These are phyloP conservation scores for Hypomyces perniciosus DNA, from an alignment of 2,329 filamentous ascomycete genomes.

Conservation along the genomic window DNA sequence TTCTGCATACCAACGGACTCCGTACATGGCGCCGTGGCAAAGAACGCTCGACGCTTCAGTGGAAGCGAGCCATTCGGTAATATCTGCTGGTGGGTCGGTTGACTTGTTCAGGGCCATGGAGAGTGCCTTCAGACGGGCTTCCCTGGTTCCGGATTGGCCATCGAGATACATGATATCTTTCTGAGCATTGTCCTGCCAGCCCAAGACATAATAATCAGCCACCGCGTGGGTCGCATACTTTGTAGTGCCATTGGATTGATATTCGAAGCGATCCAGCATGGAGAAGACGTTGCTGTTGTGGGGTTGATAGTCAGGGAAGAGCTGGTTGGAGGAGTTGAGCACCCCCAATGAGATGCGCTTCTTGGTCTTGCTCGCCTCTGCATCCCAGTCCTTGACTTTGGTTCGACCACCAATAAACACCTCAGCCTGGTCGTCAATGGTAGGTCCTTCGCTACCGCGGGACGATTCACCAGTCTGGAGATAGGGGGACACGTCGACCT, in stretches of 20 bases:
- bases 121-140: too few relatives aligned
- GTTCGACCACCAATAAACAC: constrained; percentile 34
- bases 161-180: too few relatives aligned
- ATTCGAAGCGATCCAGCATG: constrained; percentile 34
- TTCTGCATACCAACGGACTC: constrained; percentile 28
- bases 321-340: constrained; percentile 24
- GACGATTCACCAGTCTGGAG: too few relatives aligned
- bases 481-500: constrained; percentile 36
- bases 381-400: neutral
- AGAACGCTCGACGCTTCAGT: constrained; percentile 16
- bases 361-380: too few relatives aligned
- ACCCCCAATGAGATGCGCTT: constrained; percentile 7
- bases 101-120: too few relatives aligned
- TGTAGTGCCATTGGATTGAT: constrained; percentile 10
- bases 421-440: constrained; percentile 33
- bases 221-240: constrained; percentile 21
- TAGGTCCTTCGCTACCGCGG: constrained; percentile 4
- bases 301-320: constrained; percentile 36
- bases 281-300: constrained; percentile 38
- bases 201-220: constrained; percentile 34
- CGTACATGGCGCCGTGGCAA: constrained; percentile 34
- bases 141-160: neutral
- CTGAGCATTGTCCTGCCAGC: constrained; percentile 29
- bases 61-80: neutral
- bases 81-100: too few relatives aligned